Conservation (phyloP, 2,329 filamentous ascomycete species). For the Tolypocladium amazonense region DNA sequence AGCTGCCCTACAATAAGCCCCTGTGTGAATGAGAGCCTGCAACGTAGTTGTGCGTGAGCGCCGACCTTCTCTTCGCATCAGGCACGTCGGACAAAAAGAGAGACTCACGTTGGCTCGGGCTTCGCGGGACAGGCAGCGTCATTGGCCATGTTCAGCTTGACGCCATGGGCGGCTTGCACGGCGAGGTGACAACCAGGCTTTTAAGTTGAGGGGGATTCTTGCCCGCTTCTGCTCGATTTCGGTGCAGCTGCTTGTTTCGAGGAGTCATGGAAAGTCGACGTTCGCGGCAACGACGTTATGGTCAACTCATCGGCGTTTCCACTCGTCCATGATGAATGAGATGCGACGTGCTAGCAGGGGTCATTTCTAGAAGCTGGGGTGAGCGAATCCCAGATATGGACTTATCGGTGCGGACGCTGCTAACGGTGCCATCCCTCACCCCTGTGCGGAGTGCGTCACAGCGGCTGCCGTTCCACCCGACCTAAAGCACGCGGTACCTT, state of each 20-base stretch:
- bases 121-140: conserved; percentile 29
- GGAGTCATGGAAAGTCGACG: not conserved
- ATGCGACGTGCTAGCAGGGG: not conserved
- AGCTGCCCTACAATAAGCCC: conserved; percentile 89
- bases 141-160: conserved; percentile 20
- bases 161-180: not conserved
- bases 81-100: not conserved
- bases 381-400: not conserved
- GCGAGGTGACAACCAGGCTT: not conserved
- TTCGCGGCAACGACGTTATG: not conserved
- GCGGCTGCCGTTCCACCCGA: no score
- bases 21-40: conserved; percentile 80
- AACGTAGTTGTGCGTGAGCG: not conserved
- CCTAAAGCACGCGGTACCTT: no score
- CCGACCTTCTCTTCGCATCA: not conserved
- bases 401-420: not conserved
- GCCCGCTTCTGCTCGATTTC: not conserved
- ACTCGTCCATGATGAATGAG: not conserved
- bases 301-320: not conserved
- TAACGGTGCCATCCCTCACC: not conserved
- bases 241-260: not conserved
- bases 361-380: not conserved
- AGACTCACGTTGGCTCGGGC: conserved; percentile 35
- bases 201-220: not conserved
- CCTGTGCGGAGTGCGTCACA: not conserved